These are phyloP conservation scores for Lathyrus oleraceus DNA, from an alignment of 306 rosid genomes.

Conservation along the genomic window DNA sequence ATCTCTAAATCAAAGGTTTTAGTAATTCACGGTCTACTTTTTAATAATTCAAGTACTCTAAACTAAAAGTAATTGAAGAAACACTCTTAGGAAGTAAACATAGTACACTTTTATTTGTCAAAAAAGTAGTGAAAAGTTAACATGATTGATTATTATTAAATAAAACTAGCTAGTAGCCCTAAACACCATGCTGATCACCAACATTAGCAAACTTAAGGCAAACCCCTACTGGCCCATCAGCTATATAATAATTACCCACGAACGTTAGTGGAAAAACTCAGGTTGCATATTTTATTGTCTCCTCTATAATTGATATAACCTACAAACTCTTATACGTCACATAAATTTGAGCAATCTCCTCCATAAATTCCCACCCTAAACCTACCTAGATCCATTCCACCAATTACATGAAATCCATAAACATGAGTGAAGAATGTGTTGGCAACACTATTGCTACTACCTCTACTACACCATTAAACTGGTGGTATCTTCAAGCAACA, in stretches of 20 bases:
- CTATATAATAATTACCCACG: slow-evolving; percentile 74
- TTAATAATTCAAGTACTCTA: neutral
- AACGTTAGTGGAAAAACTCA: slow-evolving; percentile 80
- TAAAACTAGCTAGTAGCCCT: slow-evolving; percentile 29
- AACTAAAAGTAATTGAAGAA: neutral
- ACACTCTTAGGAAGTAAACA: neutral
- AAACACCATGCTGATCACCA: slow-evolving; percentile 29
- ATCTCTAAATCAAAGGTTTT: neutral
- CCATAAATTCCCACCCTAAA: slow-evolving; percentile 50
- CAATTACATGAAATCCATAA: slow-evolving; percentile 4
- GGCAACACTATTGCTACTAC: slow-evolving; percentile 61
- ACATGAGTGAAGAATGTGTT: slow-evolving; percentile 72
- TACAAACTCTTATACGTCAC: slow-evolving; percentile 59
- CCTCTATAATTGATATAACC: slow-evolving; percentile 55
- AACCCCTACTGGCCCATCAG: slow-evolving; percentile 51
- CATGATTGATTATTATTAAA: neutral
- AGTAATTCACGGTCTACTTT: no score
- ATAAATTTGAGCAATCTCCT: slow-evolving; percentile 41
- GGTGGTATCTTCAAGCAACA: slow-evolving; percentile 71
- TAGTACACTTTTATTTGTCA: neutral
- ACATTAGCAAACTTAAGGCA: slow-evolving; percentile 36
- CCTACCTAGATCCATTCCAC: slow-evolving; percentile 30
- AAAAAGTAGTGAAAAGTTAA: neutral
- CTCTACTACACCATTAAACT: slow-evolving; percentile 56
- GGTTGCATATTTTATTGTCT: slow-evolving; percentile 77